phyloP scores from a whole-genome alignment of 129 eudicot genomes.

The Centella asiatica region DNA sequence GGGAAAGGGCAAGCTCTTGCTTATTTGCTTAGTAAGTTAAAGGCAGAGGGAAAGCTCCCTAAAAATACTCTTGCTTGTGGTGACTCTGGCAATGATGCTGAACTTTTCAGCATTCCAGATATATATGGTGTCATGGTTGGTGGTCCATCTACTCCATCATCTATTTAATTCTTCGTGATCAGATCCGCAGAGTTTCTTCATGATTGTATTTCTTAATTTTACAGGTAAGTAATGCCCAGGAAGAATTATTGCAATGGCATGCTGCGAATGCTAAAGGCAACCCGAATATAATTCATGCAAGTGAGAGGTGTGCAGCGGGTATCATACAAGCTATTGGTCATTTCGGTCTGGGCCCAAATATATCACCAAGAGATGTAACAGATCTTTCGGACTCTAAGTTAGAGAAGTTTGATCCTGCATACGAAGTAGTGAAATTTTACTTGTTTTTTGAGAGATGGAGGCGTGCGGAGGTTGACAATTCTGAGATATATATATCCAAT shows the following conservation, averaged over 20 bases:
- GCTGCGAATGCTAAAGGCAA: constrained; percentile 77
- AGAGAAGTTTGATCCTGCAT: constrained; percentile 74
- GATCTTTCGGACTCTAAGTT: constrained; percentile 44
- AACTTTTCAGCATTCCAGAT: constrained; percentile 87
- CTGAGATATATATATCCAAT: constrained; percentile 43
- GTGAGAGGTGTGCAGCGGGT: constrained; percentile 91
- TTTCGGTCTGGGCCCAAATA: constrained; percentile 69
- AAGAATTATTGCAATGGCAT: constrained; percentile 94
- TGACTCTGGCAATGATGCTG: constrained; percentile 98
- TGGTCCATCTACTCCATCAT: constrained; percentile 13
- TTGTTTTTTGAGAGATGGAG: constrained; percentile 86
- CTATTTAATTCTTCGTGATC: not conserved
- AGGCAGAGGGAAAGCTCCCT: constrained; percentile 51
- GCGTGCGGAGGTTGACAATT: constrained; percentile 60
- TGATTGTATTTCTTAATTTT: not conserved
- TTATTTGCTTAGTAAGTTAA: constrained; percentile 65
- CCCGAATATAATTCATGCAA: constrained; percentile 88
- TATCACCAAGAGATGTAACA: constrained; percentile 62
- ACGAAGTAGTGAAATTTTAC: constrained; percentile 81
- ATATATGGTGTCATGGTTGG: constrained; percentile 95
- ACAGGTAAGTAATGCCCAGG: constrained; percentile 97
- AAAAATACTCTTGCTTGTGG: constrained; percentile 90
- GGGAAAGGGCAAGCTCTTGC: constrained; percentile 99
- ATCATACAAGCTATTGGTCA: constrained; percentile 94
- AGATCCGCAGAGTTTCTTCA: not conserved